Base-by-base conservation (phyloP, 768 basidiomycete species). In the Mycena capillaripes region DNA sequence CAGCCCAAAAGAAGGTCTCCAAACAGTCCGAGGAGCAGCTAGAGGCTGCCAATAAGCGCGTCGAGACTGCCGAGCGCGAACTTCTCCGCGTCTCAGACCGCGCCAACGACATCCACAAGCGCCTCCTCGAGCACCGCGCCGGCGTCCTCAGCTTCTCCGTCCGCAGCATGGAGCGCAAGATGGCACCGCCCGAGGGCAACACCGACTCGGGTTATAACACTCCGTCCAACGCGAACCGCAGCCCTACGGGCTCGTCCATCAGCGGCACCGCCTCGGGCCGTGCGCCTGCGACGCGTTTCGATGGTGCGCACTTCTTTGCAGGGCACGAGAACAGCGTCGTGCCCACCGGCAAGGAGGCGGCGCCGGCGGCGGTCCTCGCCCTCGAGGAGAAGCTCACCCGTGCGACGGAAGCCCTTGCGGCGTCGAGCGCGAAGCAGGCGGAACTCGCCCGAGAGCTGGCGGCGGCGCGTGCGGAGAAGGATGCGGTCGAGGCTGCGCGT, bases 271-370 rank as follows among this genome's bases (percentile, higher is more conserved):
- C 86, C 32, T 62, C 61, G 16, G 82, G 89, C 7, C 82, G 86
- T n/a, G 86, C 84, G 48, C 76, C 52, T 14, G 52, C 66, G 10
- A 19, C 83, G 11, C 90, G 89, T 44, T 97, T 97, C 78, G 94
- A 95, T 64, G 94, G 94, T 16, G 90, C 92, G 0, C 95, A 96
- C 82, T 85, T 96, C 63, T 96, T 96, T 74, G 94, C 96, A 0
- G 95, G 95, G 0, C 93, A 96, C 74, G 90, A 88, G 4, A 87
- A 91, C 52, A 88, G 93, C 6, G 82, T 93, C 21, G 83, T 93
- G 0, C 93, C 93, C 0, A 82, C 79, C 53, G 77, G 82, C 48
- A 83, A 83, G 34, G 84, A 87, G 32, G 81, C 87, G 14, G 81
- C 86, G 17, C 80, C 84, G 3, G 76, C 81, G 3, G 89, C 90